A percentile compares a stretch with the other conserved stretches of the same genome.
phyloP scores from a whole-genome alignment of 2,329 filamentous ascomycete genomes.

The Aspergillus pseudonomiae region DNA sequence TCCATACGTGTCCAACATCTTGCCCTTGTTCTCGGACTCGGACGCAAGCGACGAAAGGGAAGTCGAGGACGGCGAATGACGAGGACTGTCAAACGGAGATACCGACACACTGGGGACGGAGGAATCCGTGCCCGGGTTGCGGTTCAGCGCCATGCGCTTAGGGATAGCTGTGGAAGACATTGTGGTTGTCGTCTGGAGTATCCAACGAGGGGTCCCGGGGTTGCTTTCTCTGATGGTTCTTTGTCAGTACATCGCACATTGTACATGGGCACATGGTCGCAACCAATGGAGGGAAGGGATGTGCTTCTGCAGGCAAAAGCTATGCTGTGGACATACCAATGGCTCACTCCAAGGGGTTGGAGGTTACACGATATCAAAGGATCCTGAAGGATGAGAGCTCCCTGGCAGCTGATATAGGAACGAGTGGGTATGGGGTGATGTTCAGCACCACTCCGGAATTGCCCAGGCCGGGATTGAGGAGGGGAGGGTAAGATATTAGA shows the following conservation, averaged over 20 bases:
- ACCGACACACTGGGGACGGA: constrained; percentile 56
- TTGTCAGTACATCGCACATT: neutral
- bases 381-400: constrained; percentile 14
- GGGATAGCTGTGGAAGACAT: constrained; percentile 57
- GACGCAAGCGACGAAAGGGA: constrained; percentile 89
- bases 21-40: constrained; percentile 58
- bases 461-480: neutral
- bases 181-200: neutral
- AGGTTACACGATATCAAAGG: constrained; percentile 6
- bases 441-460: constrained; percentile 3
- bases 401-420: constrained; percentile 6
- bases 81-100: constrained; percentile 63
- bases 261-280: neutral
- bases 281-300: neutral
- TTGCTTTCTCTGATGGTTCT: neutral
- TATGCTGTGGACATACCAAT: constrained; percentile 10
- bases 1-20: constrained; percentile 87
- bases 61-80: constrained; percentile 75
- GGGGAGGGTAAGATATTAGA: neutral
- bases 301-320: neutral
- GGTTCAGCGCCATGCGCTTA: constrained; percentile 53
- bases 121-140: constrained; percentile 57
- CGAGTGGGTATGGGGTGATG: constrained; percentile 10
- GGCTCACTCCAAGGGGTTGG: neutral
- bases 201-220: neutral